These are phyloP conservation scores for Vicia sativa DNA, from an alignment of 306 rosid species.

Conservation along the genomic window DNA sequence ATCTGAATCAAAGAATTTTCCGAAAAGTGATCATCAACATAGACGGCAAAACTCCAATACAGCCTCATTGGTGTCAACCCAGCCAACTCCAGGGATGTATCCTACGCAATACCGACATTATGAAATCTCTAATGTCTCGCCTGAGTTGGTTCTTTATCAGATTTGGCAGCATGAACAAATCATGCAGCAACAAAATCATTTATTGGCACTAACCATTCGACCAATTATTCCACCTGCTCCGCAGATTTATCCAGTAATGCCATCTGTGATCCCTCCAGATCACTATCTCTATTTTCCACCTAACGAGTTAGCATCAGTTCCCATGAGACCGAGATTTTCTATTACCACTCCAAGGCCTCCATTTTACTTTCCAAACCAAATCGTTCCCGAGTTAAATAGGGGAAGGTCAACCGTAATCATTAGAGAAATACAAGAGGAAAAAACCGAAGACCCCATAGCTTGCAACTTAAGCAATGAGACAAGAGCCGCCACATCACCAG, in stretches of 20 bases:
- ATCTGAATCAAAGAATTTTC: constrained; percentile 38
- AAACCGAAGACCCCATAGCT: constrained; percentile 47
- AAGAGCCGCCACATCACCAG: constrained; percentile 38
- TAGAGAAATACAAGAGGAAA: constrained; percentile 75
- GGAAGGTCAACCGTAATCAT: constrained; percentile 71
- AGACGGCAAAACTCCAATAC: constrained; percentile 43
- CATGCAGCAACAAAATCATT: constrained; percentile 46
- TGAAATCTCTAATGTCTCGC: constrained; percentile 54
- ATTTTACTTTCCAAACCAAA: constrained; percentile 52
- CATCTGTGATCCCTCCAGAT: constrained; percentile 60
- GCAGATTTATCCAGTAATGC: constrained; percentile 65
- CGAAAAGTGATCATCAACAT: constrained; percentile 42
- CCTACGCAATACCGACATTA: constrained; percentile 55
- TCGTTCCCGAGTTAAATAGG: constrained; percentile 47
- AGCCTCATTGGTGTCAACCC: constrained; percentile 41
- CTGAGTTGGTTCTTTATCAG: constrained; percentile 63
- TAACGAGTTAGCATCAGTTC: constrained; percentile 52
- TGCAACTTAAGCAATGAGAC: constrained; percentile 42
- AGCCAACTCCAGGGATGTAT: constrained; percentile 43
- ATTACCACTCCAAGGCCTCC: constrained; percentile 58
- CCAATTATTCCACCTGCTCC: constrained; percentile 55
- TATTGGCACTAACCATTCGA: constrained; percentile 58
- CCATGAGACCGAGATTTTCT: constrained; percentile 54
- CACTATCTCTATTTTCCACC: constrained; percentile 61
- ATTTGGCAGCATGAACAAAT: constrained; percentile 80